Conservation (phyloP, 129 eudicot genomes). For the Deinandra increscens region DNA sequence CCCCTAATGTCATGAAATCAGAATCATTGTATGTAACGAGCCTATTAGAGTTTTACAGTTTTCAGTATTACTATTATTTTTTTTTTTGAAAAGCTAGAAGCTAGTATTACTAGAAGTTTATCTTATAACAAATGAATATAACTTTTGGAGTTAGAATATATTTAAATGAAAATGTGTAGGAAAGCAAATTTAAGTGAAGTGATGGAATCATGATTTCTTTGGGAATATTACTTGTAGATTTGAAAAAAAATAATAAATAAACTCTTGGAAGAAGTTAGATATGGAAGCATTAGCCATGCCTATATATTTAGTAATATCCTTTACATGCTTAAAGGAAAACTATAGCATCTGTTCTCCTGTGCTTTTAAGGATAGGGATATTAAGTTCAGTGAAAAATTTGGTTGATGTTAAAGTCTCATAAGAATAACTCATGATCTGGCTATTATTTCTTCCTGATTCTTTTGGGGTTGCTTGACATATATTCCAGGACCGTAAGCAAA, state of each 20-base stretch:
- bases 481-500: slow-evolving; percentile 30
- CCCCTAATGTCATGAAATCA: neutral
- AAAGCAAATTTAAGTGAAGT: neutral
- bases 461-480: slow-evolving; percentile 25
- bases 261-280: neutral
- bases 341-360: neutral
- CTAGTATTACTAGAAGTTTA: neutral
- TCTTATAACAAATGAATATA: neutral
- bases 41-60: neutral
- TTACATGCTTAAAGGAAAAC: neutral
- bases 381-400: neutral
- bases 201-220: neutral
- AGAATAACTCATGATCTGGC: neutral
- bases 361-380: neutral
- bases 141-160: neutral
- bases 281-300: neutral
- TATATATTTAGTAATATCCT: neutral
- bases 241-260: neutral
- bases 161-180: neutral
- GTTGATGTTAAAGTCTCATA: neutral
- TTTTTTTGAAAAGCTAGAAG: neutral
- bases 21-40: neutral
- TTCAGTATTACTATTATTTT: neutral
- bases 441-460: slow-evolving; percentile 3
- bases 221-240: neutral